Evolutionary conservation across 345 rosid genomes (phyloP), one percentile per base, ranked within the genome.

Genomic region (Limnanthes douglasii): DNA sequence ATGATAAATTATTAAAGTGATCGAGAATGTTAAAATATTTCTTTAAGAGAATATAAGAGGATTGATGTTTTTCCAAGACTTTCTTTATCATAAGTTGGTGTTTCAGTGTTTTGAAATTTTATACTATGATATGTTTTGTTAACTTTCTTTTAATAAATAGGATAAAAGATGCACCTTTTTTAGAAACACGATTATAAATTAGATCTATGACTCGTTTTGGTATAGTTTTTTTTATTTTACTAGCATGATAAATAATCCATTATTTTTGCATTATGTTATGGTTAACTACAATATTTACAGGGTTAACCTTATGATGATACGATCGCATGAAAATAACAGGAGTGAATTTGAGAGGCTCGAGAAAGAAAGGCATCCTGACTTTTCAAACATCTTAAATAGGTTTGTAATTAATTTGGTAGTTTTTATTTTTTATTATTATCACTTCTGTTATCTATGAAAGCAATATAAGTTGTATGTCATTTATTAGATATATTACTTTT

Each of bases 11-110:
- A 77, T 78, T 54, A 70, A 69, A 39, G 78, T 20, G 26, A 77
- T 93, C 6, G 94, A 84, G 62, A 85, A 77, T 41, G 92, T 94
- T 8, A 90, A 90, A 65, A 62, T 65, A 76, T 75, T 46, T 79
- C 98, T 13, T 64, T 69, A 20, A 70, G 84, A 31, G 86, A 80
- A 49, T 90, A 84, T 53, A 94, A 90, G 45, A 61, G 86, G 41
- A 90, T 90, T 53, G 84, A 84, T 86, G 95, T 79, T 60, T 17
- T 24, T 30, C 21, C 6, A 19, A 38, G 22, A 31, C 46, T 22
- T 17, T 34, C 21, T 34, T n/a, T n/a, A n/a, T n/a, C n/a, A n/a
- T n/a, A n/a, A n/a, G n/a, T n/a, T n/a, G n/a, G n/a, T n/a, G n/a
- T n/a, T n/a, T n/a, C n/a, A n/a, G n/a, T n/a, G n/a, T n/a, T n/a